Conservation (phyloP, 441 rosid genomes). For the Raphanus hybrid region DNA sequence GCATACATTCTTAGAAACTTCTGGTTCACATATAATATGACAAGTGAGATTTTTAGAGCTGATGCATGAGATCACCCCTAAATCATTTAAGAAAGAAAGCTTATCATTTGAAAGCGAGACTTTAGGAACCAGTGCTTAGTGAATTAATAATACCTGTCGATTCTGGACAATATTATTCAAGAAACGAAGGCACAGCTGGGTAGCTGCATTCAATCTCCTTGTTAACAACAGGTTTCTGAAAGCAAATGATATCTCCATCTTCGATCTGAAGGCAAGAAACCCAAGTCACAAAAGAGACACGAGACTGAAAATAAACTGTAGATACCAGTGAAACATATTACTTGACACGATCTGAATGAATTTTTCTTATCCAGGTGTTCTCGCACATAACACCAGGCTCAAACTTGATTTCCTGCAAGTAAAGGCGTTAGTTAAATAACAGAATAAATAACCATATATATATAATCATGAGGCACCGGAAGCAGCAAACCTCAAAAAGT, state of each 20-base stretch:
- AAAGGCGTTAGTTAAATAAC: not conserved
- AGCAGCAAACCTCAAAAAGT: slow-evolving; percentile 81
- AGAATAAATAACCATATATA: not conserved
- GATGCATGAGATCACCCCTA: slow-evolving; percentile 8
- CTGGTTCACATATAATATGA: no score
- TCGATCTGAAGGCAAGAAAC: slow-evolving; percentile 54
- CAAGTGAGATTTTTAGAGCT: slow-evolving; percentile 1
- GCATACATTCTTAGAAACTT: no score
- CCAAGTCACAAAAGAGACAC: slow-evolving; percentile 27
- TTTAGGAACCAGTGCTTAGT: slow-evolving; percentile 47
- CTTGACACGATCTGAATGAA: slow-evolving; percentile 62
- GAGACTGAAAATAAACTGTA: slow-evolving; percentile 24
- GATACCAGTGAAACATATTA: slow-evolving; percentile 37
- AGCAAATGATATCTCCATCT: slow-evolving; percentile 76
- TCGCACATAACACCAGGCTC: slow-evolving; percentile 76
- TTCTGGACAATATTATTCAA: slow-evolving; percentile 76
- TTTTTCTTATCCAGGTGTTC: slow-evolving; percentile 55
- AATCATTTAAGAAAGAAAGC: not conserved
- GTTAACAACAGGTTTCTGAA: slow-evolving; percentile 55
- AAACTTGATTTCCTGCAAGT: slow-evolving; percentile 67
- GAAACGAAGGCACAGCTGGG: slow-evolving; percentile 65
- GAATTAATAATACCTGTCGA: slow-evolving; percentile 59
- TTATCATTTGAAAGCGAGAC: not conserved
- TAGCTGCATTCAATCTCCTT: slow-evolving; percentile 51
- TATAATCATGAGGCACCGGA: not conserved